Evolutionary conservation across 2,329 filamentous ascomycete genomes (phyloP).

Genomic region (Dothidotthia symphoricarpi): DNA sequence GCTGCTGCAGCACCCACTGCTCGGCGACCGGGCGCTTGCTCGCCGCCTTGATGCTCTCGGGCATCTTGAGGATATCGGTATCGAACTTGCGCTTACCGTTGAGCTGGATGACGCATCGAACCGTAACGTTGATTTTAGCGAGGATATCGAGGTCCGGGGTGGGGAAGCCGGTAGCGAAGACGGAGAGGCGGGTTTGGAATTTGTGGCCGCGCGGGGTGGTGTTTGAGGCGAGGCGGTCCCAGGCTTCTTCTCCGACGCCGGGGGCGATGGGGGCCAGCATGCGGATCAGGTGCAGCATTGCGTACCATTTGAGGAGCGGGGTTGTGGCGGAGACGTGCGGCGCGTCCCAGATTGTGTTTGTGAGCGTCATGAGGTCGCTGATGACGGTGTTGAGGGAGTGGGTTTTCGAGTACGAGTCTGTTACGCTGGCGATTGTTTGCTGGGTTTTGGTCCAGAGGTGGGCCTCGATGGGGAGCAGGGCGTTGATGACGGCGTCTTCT

Average conservation of each 20-base stretch:
- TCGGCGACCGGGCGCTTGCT: slow-evolving; percentile 7
- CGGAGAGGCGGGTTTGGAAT: slow-evolving; percentile 18
- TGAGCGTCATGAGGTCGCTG: slow-evolving; percentile 78
- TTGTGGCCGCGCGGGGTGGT: slow-evolving; percentile 3
- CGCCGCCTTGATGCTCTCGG: slow-evolving; percentile 29
- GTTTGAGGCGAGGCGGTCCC: slow-evolving; percentile 57
- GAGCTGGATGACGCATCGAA: slow-evolving; percentile 68
- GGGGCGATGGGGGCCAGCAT: slow-evolving; percentile 79
- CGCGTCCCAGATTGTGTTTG: slow-evolving; percentile 56
- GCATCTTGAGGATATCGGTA: slow-evolving; percentile 61
- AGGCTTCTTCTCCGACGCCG: slow-evolving; percentile 78
- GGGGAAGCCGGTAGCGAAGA: slow-evolving; percentile 60
- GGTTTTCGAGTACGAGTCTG: slow-evolving; percentile 65
- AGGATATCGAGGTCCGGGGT: slow-evolving; percentile 49
- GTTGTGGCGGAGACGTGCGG: slow-evolving; percentile 36
- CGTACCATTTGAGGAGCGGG: slow-evolving; percentile 50
- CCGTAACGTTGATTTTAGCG: slow-evolving; percentile 51
- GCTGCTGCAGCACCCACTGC: slow-evolving; percentile 60
- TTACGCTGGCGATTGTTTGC: slow-evolving; percentile 64
- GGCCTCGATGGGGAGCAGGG: slow-evolving; percentile 34
- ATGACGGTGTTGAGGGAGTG: slow-evolving; percentile 80
- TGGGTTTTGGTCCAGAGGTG: slow-evolving; percentile 66
- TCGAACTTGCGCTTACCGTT: slow-evolving; percentile 75
- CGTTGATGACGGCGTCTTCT: slow-evolving; percentile 5
- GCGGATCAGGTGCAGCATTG: slow-evolving; percentile 59